phyloP scores from a whole-genome alignment of 805 yeast genomes.

The Brettanomyces sp. region DNA sequence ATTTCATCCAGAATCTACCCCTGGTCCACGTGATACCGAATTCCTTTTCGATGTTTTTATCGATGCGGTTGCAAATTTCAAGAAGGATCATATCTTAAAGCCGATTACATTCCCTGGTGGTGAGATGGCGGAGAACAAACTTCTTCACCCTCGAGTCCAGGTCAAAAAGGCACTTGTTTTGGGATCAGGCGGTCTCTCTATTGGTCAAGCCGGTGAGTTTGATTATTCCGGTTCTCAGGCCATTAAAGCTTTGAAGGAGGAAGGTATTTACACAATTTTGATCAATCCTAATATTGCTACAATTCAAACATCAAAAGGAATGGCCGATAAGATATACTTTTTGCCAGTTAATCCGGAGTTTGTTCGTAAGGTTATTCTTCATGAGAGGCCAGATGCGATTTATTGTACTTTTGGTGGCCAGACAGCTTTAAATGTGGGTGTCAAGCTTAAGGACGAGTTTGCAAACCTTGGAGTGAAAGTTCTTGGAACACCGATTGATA shows the following conservation, averaged over 20 bases:
- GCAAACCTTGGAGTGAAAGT: slow-evolving; percentile 88
- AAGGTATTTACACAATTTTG: slow-evolving; percentile 90
- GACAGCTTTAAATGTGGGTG: slow-evolving; percentile 95
- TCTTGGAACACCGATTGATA: slow-evolving; percentile 92
- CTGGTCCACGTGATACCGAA: slow-evolving; percentile 99
- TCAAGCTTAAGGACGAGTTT: slow-evolving; percentile 89
- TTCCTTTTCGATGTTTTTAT: slow-evolving; percentile 92
- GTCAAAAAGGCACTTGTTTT: slow-evolving; percentile 88
- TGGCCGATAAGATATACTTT: slow-evolving; percentile 96
- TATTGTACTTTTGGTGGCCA: slow-evolving; percentile 98
- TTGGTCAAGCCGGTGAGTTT: slow-evolving; percentile 99
- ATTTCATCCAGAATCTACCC: slow-evolving; percentile 98
- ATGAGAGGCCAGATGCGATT: slow-evolving; percentile 95
- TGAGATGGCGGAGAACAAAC: slow-evolving; percentile 56
- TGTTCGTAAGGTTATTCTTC: slow-evolving; percentile 88
- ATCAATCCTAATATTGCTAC: slow-evolving; percentile 98
- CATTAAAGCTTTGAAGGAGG: slow-evolving; percentile 95
- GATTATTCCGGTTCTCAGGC: slow-evolving; percentile 99
- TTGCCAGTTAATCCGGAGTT: slow-evolving; percentile 96
- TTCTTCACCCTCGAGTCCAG: slow-evolving; percentile 66
- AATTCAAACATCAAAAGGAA: slow-evolving; percentile 93
- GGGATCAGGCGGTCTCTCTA: slow-evolving; percentile 97
- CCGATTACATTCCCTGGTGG: slow-evolving; percentile 93
- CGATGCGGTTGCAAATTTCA: slow-evolving; percentile 61
- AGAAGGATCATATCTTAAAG: slow-evolving; percentile 45